A percentile compares a stretch with the other conserved stretches of the same genome.
Evolutionary conservation across 768 basidiomycete species (phyloP).

Genomic region (Auricularia cornea): DNA sequence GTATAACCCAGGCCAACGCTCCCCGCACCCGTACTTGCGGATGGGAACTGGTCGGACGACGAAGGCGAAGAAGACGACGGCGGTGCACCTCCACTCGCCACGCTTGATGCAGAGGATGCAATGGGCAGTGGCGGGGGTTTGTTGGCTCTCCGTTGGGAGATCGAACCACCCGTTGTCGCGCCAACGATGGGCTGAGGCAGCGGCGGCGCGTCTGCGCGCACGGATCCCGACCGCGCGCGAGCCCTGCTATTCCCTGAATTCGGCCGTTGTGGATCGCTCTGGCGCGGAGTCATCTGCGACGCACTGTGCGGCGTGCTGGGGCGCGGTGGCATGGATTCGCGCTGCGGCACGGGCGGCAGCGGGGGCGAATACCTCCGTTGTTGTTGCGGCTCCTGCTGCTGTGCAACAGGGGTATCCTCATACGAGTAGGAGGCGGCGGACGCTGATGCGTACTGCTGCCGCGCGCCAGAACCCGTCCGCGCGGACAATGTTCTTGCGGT

Average conservation of each 20-base stretch:
- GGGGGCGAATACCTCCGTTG: neutral
- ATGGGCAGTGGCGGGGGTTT: slow-evolving; percentile 48
- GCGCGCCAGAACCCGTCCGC: neutral
- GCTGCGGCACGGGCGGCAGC: neutral
- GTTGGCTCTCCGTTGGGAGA: slow-evolving; percentile 60
- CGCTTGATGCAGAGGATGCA: neutral
- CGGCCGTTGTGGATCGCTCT: neutral
- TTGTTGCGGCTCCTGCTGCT: neutral
- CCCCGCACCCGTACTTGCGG: neutral
- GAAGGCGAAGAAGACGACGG: slow-evolving; percentile 32
- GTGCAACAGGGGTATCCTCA: neutral
- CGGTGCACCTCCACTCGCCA: slow-evolving; percentile 11
- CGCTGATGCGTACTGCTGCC: neutral
- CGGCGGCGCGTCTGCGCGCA: neutral
- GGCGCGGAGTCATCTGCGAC: neutral
- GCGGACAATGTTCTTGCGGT: neutral
- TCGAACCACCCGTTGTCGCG: slow-evolving; percentile 53
- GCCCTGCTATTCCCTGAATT: neutral
- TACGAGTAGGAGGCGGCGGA: neutral
- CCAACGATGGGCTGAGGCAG: slow-evolving; percentile 41
- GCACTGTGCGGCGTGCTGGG: neutral
- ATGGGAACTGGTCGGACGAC: slow-evolving; percentile 14
- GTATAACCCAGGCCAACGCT: neutral
- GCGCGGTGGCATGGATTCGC: neutral
- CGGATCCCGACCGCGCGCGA: neutral